phyloP scores from a whole-genome alignment of 208 protist genomes.

The Leishmania aethiopica region DNA sequence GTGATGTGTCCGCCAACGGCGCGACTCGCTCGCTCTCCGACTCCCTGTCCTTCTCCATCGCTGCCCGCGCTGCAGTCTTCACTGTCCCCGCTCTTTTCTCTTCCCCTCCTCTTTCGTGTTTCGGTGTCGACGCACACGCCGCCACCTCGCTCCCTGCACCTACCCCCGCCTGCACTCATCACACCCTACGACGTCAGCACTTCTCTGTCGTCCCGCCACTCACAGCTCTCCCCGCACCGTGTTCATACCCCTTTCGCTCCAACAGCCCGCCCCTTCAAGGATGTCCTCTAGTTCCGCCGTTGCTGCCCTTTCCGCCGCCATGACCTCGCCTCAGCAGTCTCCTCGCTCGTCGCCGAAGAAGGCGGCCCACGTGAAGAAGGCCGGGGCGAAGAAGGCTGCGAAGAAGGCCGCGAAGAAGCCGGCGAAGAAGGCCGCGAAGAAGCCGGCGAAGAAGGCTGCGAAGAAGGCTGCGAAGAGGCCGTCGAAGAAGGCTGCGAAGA shows the following conservation, averaged over 20 bases:
- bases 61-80: not conserved
- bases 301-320: constrained; percentile 9
- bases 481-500: constrained; percentile 24
- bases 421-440: constrained; percentile 29
- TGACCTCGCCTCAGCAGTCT: constrained; percentile 23
- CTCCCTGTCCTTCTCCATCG: not conserved
- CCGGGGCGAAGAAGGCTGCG: not conserved
- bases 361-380: constrained; percentile 21
- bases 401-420: constrained; percentile 22
- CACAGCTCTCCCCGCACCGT: constrained; percentile 22
- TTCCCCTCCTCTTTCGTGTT: not conserved
- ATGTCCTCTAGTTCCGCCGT: not conserved
- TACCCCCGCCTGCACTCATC: not conserved
- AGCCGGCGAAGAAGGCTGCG: constrained; percentile 13
- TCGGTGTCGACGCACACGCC: constrained; percentile 1
- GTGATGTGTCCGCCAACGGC: not conserved
- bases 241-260: not conserved
- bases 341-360: constrained; percentile 32
- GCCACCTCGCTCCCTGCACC: not conserved
- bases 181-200: not conserved
- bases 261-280: constrained; percentile 9
- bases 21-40: not conserved
- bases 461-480: constrained; percentile 25
- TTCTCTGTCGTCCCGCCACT: constrained; percentile 4
- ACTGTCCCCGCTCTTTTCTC: not conserved